Base-by-base conservation (phyloP, 2,329 filamentous ascomycete species). In the Sclerotinia nivalis region DNA sequence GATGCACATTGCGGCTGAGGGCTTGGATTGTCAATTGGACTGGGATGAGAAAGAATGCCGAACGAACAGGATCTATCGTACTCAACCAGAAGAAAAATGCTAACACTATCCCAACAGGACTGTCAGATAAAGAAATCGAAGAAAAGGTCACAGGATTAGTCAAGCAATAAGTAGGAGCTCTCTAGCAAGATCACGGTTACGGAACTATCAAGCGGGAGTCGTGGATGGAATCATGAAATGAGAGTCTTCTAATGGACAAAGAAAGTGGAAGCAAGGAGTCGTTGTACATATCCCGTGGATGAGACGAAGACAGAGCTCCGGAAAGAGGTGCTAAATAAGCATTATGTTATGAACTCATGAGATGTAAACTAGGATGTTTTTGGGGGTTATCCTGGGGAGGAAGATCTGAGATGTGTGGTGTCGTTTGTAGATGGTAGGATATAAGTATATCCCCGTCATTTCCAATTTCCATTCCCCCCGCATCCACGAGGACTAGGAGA, bases 111-210 rank as follows among this genome's bases (percentile, higher is more conserved):
- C 25, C 37, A 31, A n/a, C 25, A 90, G 89, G 88, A 72, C 81
- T 92, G 76, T 86, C 89, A 75, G 89, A 91, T 79, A 87, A 91
- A 80, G 86, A 89, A 75, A 91, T 93, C 73, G 68, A 72, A 54
- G 66, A 67, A n/a, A 69, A 68, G 60, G 72, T 72, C 34, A 65
- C 70, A 64, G 55, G 50, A 10, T 61, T 71, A 49, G 70, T 71
- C n/a, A 68, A 71, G 47, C 56, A 61, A 18, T 50, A 64, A 10
- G 4, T 37, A 20, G 8, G 22, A 40, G 6, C 12, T 58, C 4
- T 22, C 55, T 6, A 58, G 37, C 15, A 22, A 58, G 37, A 12
- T 37, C 37, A 58, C 31, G 22, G 55, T 10, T 58, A 37, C 31
- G 31, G 6, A 37, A 34, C 31, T 37, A 12, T 56, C 4, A 52